Percentiles rank a stretch among this genome's conserved stretches.
These are phyloP conservation scores for Globisporangium lucens DNA, from an alignment of 352 stramenopile genomes.

Conservation along the genomic window DNA sequence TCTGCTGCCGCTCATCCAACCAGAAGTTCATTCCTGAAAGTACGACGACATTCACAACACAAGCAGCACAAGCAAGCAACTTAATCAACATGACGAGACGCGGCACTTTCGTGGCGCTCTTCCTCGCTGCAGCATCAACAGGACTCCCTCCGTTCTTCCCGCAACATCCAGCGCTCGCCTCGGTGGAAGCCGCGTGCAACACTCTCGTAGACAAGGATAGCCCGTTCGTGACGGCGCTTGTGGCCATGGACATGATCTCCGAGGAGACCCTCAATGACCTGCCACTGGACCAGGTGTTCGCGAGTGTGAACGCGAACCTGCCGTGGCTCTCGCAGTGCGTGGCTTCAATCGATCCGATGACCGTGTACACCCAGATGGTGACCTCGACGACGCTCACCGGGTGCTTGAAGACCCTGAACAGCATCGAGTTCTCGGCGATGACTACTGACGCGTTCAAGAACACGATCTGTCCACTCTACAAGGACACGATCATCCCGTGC, in stretches of 20 bases:
- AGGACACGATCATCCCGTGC: conserved; percentile 34
- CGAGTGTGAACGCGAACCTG: conserved; percentile 21
- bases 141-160: not conserved
- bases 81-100: not conserved
- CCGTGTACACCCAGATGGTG: conserved; percentile 17
- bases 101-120: not conserved
- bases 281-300: conserved; percentile 20
- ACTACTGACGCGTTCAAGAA: conserved; percentile 12
- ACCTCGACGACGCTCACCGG: conserved; percentile 20
- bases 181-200: conserved; percentile 16
- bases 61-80: not conserved
- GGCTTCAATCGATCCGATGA: conserved; percentile 29
- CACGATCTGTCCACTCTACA: conserved; percentile 26
- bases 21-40: not conserved
- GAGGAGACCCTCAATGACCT: conserved; percentile 10
- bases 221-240: conserved; percentile 13
- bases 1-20: not conserved
- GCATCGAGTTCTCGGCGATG: not conserved
- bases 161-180: not conserved
- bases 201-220: conserved; percentile 21
- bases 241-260: not conserved
- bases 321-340: conserved; percentile 44
- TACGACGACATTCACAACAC: not conserved
- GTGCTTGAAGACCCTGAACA: conserved; percentile 27
- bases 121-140: not conserved